phyloP scores from a whole-genome alignment of 164 flowering plant species.

The Vitis riparia region DNA sequence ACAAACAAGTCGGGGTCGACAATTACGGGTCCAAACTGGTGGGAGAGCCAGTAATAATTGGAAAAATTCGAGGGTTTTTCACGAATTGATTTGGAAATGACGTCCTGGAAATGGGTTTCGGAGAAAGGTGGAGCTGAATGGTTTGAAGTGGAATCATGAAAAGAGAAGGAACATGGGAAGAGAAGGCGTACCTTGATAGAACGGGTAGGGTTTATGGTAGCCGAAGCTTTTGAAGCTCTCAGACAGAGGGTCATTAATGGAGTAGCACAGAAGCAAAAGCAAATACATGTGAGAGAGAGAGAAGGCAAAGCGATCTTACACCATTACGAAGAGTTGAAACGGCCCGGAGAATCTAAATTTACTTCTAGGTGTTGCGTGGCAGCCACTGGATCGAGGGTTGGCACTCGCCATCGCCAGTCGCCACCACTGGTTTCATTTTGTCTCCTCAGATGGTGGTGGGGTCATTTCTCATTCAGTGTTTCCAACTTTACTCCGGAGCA shows the following conservation, averaged over 20 bases:
- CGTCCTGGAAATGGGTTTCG: constrained; percentile 22
- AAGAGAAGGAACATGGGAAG: constrained; percentile 15
- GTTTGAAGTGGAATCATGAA: neutral
- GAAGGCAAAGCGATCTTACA: neutral
- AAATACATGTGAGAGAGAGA: neutral
- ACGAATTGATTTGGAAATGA: constrained; percentile 27
- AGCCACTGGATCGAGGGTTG: too few species aligned
- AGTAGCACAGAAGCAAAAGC: constrained; percentile 8
- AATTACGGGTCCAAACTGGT: constrained; percentile 29
- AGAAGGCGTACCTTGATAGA: constrained; percentile 24
- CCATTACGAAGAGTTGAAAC: too few species aligned
- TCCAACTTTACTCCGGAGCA: too few species aligned
- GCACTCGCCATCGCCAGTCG: too few species aligned
- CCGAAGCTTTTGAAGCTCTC: constrained; percentile 32
- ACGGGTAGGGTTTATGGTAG: neutral
- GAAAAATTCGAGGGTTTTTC: constrained; percentile 26
- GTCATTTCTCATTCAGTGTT: too few species aligned
- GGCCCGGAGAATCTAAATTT: neutral
- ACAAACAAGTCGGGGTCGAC: constrained; percentile 39
- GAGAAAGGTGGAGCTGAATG: neutral
- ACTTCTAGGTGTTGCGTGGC: too few species aligned
- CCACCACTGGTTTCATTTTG: too few species aligned
- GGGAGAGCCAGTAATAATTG: constrained; percentile 18
- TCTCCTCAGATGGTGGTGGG: too few species aligned
- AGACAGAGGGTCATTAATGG: constrained; percentile 34